Base-by-base conservation (phyloP, 1,284 basidiomycete species). In the Bjerkandera adusta region DNA sequence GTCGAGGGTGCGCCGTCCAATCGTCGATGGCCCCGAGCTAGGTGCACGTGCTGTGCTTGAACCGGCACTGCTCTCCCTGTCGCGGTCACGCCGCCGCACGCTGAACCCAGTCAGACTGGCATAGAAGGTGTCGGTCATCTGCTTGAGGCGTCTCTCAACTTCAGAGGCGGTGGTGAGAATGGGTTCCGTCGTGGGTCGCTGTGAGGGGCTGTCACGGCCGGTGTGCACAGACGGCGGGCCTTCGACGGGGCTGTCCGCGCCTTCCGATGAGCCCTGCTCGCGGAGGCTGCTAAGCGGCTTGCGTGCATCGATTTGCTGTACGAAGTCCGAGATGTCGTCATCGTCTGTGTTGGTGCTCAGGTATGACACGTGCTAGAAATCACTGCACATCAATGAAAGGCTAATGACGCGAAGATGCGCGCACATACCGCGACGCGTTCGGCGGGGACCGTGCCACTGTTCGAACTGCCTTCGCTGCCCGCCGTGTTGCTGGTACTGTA, bases 251-350 rank as follows among this genome's bases (percentile, higher is more conserved):
- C 37, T 40, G 12, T 40, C 45, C 5, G 26, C 16, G 13, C 49
- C 47, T 24, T 49, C 37, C 33, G 54, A 49, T n/a, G 49, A 50
- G n/a, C 47, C 47, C 45, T 52, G 58, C 37, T 60, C 60, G 48
- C 60, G 50, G 45, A 53, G 40, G 36, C 75, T 71, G 22, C 68
- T 68, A 35, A 89, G 67, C 1, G 85, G 86, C 56, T 80, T 81
- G 15, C 82, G 71, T 21, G 74, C 64, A 53, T 85, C 85, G 37
- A 88, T 87, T 43, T 86, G 82, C 57, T 84, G 80, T 30, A 89
- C 81, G 57, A 89, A 89, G 12, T 76, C 70, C 3, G 83, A 85
- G 22, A 89, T 79, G 41, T 89, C 86, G 55, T 87, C 85, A 56
- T 88, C 84, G 49, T 89, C 84, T 11, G 76, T 76, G 34, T 69